Evolutionary conservation across 2,329 filamentous ascomycete genomes (phyloP).

Genomic region (Pyricularia sp.): DNA sequence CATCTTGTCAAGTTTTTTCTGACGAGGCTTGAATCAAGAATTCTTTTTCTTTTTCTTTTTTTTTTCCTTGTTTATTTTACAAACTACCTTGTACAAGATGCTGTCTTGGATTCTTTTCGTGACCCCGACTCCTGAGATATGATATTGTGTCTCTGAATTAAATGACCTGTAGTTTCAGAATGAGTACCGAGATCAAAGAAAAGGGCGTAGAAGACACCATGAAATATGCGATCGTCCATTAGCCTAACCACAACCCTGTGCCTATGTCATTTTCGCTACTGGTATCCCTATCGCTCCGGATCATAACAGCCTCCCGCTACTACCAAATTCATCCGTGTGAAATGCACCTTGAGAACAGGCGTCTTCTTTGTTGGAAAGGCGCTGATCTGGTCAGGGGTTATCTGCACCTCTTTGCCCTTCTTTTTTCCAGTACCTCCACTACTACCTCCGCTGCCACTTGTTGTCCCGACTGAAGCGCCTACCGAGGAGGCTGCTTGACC

Average conservation of each 20-base stretch:
- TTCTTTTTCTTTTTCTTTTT: no score
- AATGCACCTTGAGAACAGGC: conserved; percentile 85
- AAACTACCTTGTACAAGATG: no score
- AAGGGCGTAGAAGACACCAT: not conserved
- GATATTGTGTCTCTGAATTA: not conserved
- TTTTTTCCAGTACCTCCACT: conserved; percentile 44
- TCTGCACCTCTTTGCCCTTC: conserved; percentile 80
- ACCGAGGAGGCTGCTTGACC: conserved; percentile 27
- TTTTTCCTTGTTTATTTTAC: no score
- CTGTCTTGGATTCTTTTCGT: not conserved
- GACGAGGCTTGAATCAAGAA: not conserved
- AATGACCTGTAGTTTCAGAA: not conserved
- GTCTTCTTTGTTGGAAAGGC: conserved; percentile 96
- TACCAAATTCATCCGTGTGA: conserved; percentile 91
- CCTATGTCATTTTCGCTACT: not conserved
- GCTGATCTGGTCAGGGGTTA: conserved; percentile 87
- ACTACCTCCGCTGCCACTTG: conserved; percentile 19
- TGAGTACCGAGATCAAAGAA: not conserved
- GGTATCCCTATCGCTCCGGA: conserved; percentile 19
- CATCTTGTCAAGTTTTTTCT: not conserved
- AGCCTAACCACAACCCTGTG: not conserved
- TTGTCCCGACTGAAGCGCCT: conserved; percentile 20
- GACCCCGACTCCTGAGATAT: not conserved
- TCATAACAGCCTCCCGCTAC: conserved; percentile 70
- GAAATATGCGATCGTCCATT: not conserved